Evolutionary conservation across 2,329 filamentous ascomycete species (phyloP).

Genomic region (Nakataea oryzae): DNA sequence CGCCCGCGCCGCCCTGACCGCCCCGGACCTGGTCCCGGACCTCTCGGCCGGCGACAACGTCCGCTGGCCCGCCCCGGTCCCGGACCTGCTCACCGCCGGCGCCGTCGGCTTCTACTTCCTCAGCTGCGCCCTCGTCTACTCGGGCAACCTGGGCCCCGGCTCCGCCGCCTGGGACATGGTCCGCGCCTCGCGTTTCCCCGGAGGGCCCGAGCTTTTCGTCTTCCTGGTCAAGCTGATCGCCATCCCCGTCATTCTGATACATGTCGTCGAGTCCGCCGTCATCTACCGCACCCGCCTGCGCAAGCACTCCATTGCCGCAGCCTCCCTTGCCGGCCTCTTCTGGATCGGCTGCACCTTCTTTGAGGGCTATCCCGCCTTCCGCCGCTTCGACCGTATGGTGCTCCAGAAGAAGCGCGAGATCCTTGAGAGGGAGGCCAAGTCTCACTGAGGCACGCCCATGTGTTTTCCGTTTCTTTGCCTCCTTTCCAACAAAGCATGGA

Average conservation of each 20-base stretch:
- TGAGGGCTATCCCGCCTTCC: conserved; percentile 41
- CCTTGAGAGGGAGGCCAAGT: not conserved
- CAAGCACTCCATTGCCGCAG: conserved; percentile 35
- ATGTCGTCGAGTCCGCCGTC: conserved; percentile 50
- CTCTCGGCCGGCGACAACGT: conserved; percentile 25
- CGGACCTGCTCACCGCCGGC: conserved; percentile 42
- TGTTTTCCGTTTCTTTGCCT: not conserved
- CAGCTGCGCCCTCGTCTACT: conserved; percentile 32
- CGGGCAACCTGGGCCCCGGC: conserved; percentile 32
- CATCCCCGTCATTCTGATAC: conserved; percentile 49
- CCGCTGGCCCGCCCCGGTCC: conserved; percentile 20
- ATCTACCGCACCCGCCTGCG: conserved; percentile 36
- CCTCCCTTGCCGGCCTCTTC: conserved; percentile 37
- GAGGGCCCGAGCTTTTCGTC: conserved; percentile 46
- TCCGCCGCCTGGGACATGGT: conserved; percentile 38
- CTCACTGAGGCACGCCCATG: not conserved
- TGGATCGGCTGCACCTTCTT: conserved; percentile 44
- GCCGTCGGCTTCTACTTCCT: conserved; percentile 44
- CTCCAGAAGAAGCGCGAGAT: conserved; percentile 1
- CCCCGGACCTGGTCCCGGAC: conserved; percentile 19
- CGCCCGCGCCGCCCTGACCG: conserved; percentile 45
- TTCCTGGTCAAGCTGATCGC: conserved; percentile 50
- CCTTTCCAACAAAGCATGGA: no score
- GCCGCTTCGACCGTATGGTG: conserved; percentile 33
- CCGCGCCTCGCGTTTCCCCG: conserved; percentile 37